Evolutionary conservation across 352 stramenopile species (phyloP), one percentile per base, ranked within the genome.

Genomic region (Phytopythium vexans): DNA sequence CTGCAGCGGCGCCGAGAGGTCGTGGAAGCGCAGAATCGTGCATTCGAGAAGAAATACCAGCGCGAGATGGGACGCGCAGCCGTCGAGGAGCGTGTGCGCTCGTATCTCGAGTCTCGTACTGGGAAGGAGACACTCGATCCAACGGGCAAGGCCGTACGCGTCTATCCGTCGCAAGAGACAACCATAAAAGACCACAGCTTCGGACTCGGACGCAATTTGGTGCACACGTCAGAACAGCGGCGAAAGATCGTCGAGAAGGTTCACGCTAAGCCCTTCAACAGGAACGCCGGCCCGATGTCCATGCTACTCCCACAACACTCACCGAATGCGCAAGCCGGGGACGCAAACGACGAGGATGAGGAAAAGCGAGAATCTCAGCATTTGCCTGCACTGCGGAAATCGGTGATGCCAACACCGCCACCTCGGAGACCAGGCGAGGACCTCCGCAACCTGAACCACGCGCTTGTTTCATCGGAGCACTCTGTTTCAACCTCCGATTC

Each of bases 131-230:
- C 75, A 4, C 62, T 89, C 10, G 78, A 89, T 42, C 72, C 78
- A 6, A 88, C 74, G 0, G 73, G 78, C 6, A 88, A 86, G 49
- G 48, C 64, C 2, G 77, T 87, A 8, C 78, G 78, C 0, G 62
- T 88, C 0, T 88, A 84, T 50, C 78, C 82, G 7, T 89, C 78
- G 2, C 82, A 92, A 52, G 80, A 90, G 40, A 93, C 84, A 0
- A 74, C 64, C 3, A 70, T 93, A 10, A 79, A 80, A 35, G 83
- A 92, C 56, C 36, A 74, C 33, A 88, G 66, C 36, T 93, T 95
- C 54, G 86, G 86, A 0, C 53, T 89, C 0, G 84, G 84, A 2
- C 68, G 55, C 12, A 84, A 79, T 21, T 58, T 76, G 2, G 67
- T 87, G 1, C 64, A 82, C 21, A 70, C 47, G 1, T 7, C 55